Conservation (phyloP, 129 eudicot species). For the Flaveria linearis region DNA sequence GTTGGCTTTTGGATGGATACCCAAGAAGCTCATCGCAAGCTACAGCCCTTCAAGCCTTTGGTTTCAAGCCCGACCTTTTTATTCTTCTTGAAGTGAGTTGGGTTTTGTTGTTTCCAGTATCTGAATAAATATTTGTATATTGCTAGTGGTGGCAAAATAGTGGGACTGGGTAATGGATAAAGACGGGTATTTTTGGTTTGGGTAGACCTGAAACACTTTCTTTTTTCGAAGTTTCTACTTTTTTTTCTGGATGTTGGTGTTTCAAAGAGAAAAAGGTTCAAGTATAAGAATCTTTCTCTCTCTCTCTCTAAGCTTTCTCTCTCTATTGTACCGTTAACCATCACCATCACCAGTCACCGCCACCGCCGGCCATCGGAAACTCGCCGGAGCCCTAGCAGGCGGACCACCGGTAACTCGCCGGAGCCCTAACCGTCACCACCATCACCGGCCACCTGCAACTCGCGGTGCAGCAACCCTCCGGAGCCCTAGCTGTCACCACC, state of each 20-base stretch:
- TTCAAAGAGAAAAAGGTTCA: too few relatives aligned
- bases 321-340: too few relatives aligned
- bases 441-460: too few relatives aligned
- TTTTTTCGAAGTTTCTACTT: neutral
- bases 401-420: too few relatives aligned
- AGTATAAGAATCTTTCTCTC: too few relatives aligned
- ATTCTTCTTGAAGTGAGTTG: constrained; percentile 87
- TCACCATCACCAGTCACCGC: too few relatives aligned
- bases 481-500: too few relatives aligned
- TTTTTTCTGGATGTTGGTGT: neutral
- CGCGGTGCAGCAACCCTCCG: too few relatives aligned
- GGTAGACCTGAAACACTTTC: neutral
- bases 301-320: too few relatives aligned
- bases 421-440: too few relatives aligned
- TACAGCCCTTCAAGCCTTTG: constrained; percentile 65
- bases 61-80: constrained; percentile 85
- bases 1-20: constrained; percentile 99
- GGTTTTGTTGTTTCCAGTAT: constrained; percentile 27
- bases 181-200: neutral
- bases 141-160: neutral
- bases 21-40: constrained; percentile 97
- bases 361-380: too few relatives aligned
- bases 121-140: constrained; percentile 2
- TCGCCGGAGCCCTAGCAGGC: too few relatives aligned
- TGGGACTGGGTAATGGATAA: neutral